Evolutionary conservation across 306 rosid species (phyloP), one percentile per base, ranked within the genome.

Genomic region (Styphnolobium japonicum): DNA sequence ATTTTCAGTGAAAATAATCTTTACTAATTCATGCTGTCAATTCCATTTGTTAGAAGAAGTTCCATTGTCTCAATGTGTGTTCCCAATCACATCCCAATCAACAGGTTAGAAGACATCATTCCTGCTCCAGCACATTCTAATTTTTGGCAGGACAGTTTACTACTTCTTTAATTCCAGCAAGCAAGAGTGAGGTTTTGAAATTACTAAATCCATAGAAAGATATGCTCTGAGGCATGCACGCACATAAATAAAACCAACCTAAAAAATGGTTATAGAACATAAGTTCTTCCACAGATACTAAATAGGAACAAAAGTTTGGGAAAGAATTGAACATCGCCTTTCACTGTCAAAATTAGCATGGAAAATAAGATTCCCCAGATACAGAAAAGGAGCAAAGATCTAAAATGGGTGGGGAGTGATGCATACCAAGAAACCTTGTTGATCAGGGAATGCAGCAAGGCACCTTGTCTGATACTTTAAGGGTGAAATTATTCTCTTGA

Each of bases 401-500:
- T 77, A 71, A 82, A 71, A 64, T 57, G 25, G 55, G 23, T 55
- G 18, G 37, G n/a, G 63, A 73, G 18, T 3, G 37, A 77, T 56
- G 57, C 73, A 77, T 85, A 94, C 98, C 98, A 94, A 86, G 85
- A 94, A 92, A 34, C 98, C 98, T 85, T 94, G 96, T 86, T 90
- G 95, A 83, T 94, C 98, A 43, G 98, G 98, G 83, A 94, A 94
- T 19, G 98, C 98, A 60, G 97, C 92, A 37, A 94, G 91, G 81
- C 94, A 92, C 86, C 98, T 87, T 74, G 98, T 94, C 84, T 94
- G 98, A 85, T 91, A 94, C 90, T 90, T 94, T 78, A 94, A 74
- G 22, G 98, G 98, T 21, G 98, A 94, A 69, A 62, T 48, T 37
- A 94, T 88, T 83, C 98, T 86, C 88, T 90, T 92, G 86, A 71